A percentile compares a stretch with the other conserved stretches of the same genome.
phyloP scores from a whole-genome alignment of 2,329 filamentous ascomycete species.

The Nemania sp. region DNA sequence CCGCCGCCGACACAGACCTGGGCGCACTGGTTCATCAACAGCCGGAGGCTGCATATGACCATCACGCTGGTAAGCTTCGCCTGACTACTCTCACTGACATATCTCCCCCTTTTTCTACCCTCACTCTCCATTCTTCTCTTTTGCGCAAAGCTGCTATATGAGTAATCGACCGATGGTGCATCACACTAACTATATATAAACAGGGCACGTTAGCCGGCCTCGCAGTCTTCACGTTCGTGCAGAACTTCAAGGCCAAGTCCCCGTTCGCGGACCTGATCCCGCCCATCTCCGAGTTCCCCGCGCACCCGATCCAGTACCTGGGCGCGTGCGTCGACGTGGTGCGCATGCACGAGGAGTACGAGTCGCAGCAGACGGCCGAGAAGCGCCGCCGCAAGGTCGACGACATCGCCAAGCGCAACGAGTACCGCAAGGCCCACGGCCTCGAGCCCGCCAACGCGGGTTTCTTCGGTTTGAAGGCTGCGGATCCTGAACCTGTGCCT shows the following conservation, averaged over 20 bases:
- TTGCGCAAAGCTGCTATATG: background rate
- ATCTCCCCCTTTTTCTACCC: background rate
- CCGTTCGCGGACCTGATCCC: slow-evolving; percentile 81
- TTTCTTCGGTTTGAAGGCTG: slow-evolving; percentile 33
- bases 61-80: slow-evolving; percentile 73
- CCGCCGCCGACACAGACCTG: slow-evolving; percentile 83
- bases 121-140: background rate
- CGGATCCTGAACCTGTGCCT: slow-evolving; percentile 7
- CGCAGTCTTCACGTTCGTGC: slow-evolving; percentile 71
- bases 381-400: slow-evolving; percentile 74
- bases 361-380: slow-evolving; percentile 68
- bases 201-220: slow-evolving; percentile 70
- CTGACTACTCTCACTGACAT: background rate
- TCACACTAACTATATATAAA: slow-evolving; percentile 10
- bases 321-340: slow-evolving; percentile 71
- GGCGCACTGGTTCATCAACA: slow-evolving; percentile 83
- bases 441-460: slow-evolving; percentile 54
- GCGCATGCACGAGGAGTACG: slow-evolving; percentile 74
- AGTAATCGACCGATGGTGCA: background rate
- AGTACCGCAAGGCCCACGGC: slow-evolving; percentile 85
- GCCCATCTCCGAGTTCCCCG: slow-evolving; percentile 66
- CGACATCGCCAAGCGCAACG: slow-evolving; percentile 83
- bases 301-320: slow-evolving; percentile 70
- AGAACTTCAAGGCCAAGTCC: slow-evolving; percentile 78
- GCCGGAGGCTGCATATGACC: slow-evolving; percentile 72